These are phyloP conservation scores for Silene noctiflora DNA, from an alignment of 179 eudicot species.

Conservation along the genomic window DNA sequence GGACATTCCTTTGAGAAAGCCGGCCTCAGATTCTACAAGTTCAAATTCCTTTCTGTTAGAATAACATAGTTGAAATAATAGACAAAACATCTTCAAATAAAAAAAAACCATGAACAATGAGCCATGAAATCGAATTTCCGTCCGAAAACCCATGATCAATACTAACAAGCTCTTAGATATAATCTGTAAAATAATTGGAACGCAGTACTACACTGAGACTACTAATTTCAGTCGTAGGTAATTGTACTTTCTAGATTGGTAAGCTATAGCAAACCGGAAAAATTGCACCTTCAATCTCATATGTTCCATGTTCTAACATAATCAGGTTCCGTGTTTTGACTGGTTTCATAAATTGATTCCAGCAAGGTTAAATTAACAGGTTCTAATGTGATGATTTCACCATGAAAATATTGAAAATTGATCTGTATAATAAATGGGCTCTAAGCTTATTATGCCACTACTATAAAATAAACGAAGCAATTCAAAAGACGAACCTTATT, in stretches of 20 bases:
- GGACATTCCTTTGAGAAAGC: constrained; percentile 60
- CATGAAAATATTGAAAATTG: neutral
- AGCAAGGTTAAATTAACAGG: neutral
- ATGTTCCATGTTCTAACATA: neutral
- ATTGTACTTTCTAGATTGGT: neutral
- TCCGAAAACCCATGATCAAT: neutral
- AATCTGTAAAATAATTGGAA: neutral
- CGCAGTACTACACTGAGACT: neutral
- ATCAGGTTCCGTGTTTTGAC: neutral
- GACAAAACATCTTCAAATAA: neutral
- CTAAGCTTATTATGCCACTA: neutral
- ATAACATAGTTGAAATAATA: neutral
- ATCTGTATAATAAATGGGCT: neutral
- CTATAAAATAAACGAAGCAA: too few species aligned
- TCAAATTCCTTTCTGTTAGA: constrained; percentile 19
- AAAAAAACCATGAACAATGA: neutral
- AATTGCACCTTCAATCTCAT: neutral
- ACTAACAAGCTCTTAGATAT: neutral
- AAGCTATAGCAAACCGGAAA: neutral
- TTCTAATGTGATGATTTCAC: neutral
- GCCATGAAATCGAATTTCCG: neutral
- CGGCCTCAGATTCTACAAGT: constrained; percentile 74
- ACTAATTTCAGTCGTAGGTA: neutral
- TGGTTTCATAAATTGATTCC: too few species aligned
- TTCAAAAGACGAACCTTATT: constrained; percentile 47